Evolutionary conservation across 768 basidiomycete genomes (phyloP).

Genomic region (Suillus subluteus): DNA sequence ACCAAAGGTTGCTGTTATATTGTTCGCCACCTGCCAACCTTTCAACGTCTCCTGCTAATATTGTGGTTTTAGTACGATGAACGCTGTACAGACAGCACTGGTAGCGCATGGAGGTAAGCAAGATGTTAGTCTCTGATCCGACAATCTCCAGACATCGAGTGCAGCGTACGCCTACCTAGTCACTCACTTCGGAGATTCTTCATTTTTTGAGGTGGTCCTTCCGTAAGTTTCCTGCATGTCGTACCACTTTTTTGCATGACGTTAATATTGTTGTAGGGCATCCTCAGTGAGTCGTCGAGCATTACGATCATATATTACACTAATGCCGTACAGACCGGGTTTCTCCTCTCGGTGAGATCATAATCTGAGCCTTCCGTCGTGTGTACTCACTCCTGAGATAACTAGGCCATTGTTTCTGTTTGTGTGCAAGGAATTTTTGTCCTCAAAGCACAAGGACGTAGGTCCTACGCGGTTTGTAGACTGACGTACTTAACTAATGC

Average conservation of each 20-base stretch:
- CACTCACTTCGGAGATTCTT: not conserved
- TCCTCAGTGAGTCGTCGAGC: not conserved
- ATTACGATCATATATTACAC: not conserved
- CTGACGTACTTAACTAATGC: not conserved
- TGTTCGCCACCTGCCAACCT: not conserved
- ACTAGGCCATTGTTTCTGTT: conserved; percentile 1
- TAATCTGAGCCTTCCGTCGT: not conserved
- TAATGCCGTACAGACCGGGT: not conserved
- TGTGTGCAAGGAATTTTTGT: conserved; percentile 7
- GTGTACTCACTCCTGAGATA: not conserved
- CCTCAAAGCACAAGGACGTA: conserved; percentile 4
- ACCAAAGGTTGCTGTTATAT: conserved; percentile 1
- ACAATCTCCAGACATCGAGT: not conserved
- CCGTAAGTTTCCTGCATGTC: not conserved
- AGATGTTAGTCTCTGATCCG: not conserved
- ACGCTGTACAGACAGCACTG: not conserved
- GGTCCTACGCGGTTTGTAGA: not conserved
- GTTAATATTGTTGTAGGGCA: not conserved
- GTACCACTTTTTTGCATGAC: not conserved
- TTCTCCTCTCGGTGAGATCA: conserved; percentile 6
- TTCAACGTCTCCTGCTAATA: not conserved
- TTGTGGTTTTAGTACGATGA: not conserved
- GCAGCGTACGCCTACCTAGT: conserved; percentile 2
- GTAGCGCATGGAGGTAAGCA: conserved; percentile 8
- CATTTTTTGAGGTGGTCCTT: not conserved